Evolutionary conservation across 2,329 filamentous ascomycete genomes (phyloP), one percentile per base, ranked within the genome.

Genomic region (Xylariaceae sp.): DNA sequence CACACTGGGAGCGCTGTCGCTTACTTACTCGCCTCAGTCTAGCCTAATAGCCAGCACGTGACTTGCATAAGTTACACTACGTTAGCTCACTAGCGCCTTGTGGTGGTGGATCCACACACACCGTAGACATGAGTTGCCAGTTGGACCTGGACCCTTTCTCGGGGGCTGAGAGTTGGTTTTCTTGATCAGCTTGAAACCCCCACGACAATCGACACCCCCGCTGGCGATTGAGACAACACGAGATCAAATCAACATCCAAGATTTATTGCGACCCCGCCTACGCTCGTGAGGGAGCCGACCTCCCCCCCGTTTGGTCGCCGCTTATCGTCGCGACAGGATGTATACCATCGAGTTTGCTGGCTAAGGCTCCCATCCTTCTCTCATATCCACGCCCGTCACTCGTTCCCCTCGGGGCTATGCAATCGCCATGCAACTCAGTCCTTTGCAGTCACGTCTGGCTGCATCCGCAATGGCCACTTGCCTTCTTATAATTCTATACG

Each of bases 391-490:
- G 42, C 55, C 19, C 34, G 55, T 58, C 58, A 50, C 57, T 61
- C 54, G 40, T 56, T 57, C 47, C 32, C 37, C 19, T n/a, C 27
- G 6, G 70, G 76, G 76, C 72, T 72, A 73, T 73, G 70, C 64
- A 62, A 64, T 59, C 67, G 70, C 65, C 60, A 81, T 82, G 80
- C 74, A 85, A 71, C 78, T 86, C 70, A 85, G 80, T 69, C 83
- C 80, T 65, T 74, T 88, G 62, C 88, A 88, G 74, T 86, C 84
- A 73, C 85, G 87, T 68, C 80, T 89, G 66, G 80, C 81, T 67
- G 83, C 85, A 64, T 88, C 85, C 54, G 68, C 87, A 51, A 74
- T 80, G 64, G 81, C 84, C 51, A 81, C 83, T 34, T 71, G 81
- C 32, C 67, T 87, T 49, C 69, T 88, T 34, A 64, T 86, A 35